Evolutionary conservation across 2,329 filamentous ascomycete species (phyloP).

Genomic region (Clonostachys solani): DNA sequence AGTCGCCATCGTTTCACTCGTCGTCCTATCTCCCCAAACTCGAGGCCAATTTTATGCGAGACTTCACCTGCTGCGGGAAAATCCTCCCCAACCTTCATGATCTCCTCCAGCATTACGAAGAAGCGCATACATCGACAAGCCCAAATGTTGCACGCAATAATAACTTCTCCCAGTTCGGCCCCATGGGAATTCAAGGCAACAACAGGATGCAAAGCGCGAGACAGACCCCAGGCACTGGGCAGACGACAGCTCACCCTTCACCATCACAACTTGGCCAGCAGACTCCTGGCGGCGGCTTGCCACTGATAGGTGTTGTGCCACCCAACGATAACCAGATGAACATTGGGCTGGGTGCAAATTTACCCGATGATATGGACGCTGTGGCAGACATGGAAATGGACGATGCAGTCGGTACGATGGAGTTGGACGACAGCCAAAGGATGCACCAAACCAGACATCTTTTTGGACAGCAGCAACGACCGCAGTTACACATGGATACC

Average conservation of each 20-base stretch:
- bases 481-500: conserved; percentile 77
- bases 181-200: conserved; percentile 22
- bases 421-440: conserved; percentile 57
- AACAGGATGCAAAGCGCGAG: conserved; percentile 26
- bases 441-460: conserved; percentile 68
- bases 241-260: conserved; percentile 18
- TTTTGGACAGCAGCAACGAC: conserved; percentile 59
- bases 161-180: conserved; percentile 32
- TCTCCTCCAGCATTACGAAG: conserved; percentile 93
- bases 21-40: conserved; percentile 95
- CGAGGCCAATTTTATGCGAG: conserved; percentile 95
- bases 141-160: conserved; percentile 34
- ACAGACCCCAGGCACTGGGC: conserved; percentile 15
- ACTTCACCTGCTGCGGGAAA: conserved; percentile 92
- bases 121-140: conserved; percentile 75
- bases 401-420: conserved; percentile 66
- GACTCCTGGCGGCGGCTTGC: conserved; percentile 1
- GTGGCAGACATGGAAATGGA: conserved; percentile 98
- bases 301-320: conserved; percentile 4
- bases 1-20: conserved; percentile 94
- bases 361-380: conserved; percentile 69
- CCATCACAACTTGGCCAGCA: conserved; percentile 25
- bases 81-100: conserved; percentile 91
- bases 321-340: conserved; percentile 31
- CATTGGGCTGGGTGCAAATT: conserved; percentile 27